A percentile compares a stretch with the other conserved stretches of the same genome.
These are phyloP conservation scores for Corymbia citriodora DNA, from an alignment of 441 rosid genomes.

Conservation along the genomic window DNA sequence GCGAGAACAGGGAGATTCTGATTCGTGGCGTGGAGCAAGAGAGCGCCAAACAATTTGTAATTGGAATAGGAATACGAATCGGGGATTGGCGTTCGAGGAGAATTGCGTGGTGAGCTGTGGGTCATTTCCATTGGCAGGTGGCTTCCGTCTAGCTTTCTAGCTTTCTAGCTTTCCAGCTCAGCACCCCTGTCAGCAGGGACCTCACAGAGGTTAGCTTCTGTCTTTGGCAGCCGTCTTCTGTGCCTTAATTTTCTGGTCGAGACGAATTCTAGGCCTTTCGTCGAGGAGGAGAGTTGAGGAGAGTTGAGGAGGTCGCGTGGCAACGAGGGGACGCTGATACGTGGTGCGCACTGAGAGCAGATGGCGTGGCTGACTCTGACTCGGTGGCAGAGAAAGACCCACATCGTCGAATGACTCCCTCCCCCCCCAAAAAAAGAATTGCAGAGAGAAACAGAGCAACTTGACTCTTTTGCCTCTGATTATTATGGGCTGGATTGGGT, in stretches of 20 bases:
- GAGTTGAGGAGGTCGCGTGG: neutral
- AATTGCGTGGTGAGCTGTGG: neutral
- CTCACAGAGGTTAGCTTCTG: neutral
- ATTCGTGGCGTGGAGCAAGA: neutral
- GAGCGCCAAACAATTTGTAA: neutral
- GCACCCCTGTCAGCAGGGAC: neutral
- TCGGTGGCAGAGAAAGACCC: neutral
- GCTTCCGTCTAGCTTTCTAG: neutral
- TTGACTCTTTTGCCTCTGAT: neutral
- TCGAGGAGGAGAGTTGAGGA: neutral
- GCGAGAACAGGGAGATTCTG: neutral
- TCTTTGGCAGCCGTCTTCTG: neutral
- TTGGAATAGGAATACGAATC: neutral
- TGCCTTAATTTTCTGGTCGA: neutral
- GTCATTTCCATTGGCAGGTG: neutral
- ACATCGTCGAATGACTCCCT: neutral
- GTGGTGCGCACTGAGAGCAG: neutral
- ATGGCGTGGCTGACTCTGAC: neutral
- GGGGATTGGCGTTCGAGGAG: neutral
- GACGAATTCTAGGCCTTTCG: neutral
- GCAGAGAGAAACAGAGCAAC: neutral
- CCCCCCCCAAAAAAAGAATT: neutral
- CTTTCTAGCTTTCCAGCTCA: neutral
- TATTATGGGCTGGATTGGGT: neutral
- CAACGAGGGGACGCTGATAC: neutral